Conservation (phyloP, 1,139 yeast species). For the Wickerhamomyces sp. region DNA sequence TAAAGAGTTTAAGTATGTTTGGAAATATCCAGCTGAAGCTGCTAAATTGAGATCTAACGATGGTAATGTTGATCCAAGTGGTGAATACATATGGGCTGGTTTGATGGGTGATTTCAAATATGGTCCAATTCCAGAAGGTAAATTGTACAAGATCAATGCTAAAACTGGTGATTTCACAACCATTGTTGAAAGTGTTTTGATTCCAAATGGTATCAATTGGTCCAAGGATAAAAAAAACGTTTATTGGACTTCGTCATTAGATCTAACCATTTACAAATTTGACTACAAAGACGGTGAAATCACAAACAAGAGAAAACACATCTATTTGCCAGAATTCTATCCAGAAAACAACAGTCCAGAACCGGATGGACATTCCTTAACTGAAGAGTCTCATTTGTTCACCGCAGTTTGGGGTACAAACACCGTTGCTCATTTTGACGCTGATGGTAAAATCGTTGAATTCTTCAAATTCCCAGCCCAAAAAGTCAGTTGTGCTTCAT, state of each 20-base stretch:
- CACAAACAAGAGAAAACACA: constrained; percentile 38
- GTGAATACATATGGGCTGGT: constrained; percentile 61
- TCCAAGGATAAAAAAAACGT: constrained; percentile 42
- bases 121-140: constrained; percentile 30
- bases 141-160: constrained; percentile 28
- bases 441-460: constrained; percentile 46
- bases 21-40: constrained; percentile 36
- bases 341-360: constrained; percentile 39
- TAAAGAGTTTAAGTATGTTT: constrained; percentile 37
- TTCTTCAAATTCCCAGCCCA: constrained; percentile 50
- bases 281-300: constrained; percentile 53
- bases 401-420: constrained; percentile 64
- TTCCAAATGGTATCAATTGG: constrained; percentile 84
- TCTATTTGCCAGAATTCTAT: constrained; percentile 35
- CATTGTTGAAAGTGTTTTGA: constrained; percentile 35
- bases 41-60: constrained; percentile 60
- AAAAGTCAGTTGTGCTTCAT: constrained; percentile 62
- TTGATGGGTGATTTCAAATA: constrained; percentile 59
- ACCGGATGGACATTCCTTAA: constrained; percentile 80
- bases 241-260: constrained; percentile 70
- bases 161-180: constrained; percentile 22
- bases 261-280: constrained; percentile 52
- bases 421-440: constrained; percentile 48
- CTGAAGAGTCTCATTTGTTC: constrained; percentile 58
- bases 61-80: constrained; percentile 65